Conservation (phyloP, 129 eudicot genomes). For the Chrysanthemum makinoi region DNA sequence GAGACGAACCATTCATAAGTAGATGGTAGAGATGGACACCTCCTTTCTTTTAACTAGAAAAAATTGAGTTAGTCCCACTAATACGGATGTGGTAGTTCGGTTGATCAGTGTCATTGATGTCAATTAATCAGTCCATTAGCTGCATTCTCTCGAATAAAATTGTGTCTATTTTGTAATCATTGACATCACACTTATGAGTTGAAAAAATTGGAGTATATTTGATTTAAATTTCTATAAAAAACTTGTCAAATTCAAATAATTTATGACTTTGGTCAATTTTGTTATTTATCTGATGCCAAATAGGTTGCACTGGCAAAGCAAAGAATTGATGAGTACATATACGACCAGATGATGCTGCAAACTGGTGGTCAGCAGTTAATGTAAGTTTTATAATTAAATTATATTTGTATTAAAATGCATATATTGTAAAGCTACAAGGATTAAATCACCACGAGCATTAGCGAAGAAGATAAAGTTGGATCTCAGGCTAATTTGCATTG, state of each 20-base stretch:
- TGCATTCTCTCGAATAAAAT: no score
- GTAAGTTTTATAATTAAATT: conserved; percentile 34
- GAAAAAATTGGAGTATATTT: neutral
- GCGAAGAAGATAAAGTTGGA: no score
- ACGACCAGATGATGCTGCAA: conserved; percentile 77
- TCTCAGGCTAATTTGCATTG: no score
- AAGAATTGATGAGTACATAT: conserved; percentile 91
- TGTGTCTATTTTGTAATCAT: neutral
- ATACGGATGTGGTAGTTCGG: conserved; percentile 9
- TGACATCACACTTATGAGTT: conserved; percentile 3
- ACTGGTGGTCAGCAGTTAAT: conserved; percentile 53
- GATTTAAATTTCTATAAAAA: neutral
- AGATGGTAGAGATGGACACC: no score
- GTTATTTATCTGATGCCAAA: conserved; percentile 9
- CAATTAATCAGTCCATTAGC: no score
- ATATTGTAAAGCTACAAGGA: no score
- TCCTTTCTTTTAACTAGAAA: no score
- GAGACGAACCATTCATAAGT: no score
- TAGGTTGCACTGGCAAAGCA: conserved; percentile 94
- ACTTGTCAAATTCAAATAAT: neutral
- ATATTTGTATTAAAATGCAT: neutral
- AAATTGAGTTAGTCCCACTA: no score
- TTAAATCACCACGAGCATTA: no score
- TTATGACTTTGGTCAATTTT: neutral
- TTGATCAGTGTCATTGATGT: no score